Evolutionary conservation across 805 yeast species (phyloP).

Genomic region (Wickerhamiella brachini): DNA sequence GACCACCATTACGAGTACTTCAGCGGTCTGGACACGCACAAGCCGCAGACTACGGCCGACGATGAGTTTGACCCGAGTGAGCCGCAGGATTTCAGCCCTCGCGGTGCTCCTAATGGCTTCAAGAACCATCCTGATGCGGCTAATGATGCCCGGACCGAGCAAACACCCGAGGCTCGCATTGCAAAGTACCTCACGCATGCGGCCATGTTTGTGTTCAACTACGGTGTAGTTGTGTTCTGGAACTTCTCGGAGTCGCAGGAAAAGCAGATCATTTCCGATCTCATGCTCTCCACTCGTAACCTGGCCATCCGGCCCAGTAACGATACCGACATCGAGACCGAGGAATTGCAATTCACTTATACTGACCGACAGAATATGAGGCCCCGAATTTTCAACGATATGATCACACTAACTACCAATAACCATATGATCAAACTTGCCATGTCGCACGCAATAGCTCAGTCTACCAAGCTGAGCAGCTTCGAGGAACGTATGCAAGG

Average conservation of each 20-base stretch:
- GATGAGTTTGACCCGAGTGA: conserved; percentile 77
- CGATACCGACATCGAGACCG: conserved; percentile 87
- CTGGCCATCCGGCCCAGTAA: conserved; percentile 54
- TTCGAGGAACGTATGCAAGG: conserved; percentile 87
- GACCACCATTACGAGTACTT: conserved; percentile 89
- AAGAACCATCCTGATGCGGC: neutral
- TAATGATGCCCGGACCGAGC: neutral
- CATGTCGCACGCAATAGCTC: conserved; percentile 93
- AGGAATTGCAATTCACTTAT: conserved; percentile 68
- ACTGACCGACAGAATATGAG: conserved; percentile 27
- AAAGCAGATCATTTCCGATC: conserved; percentile 82
- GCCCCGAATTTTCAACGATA: conserved; percentile 63
- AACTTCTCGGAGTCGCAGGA: conserved; percentile 87
- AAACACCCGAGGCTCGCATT: conserved; percentile 5
- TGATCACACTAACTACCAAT: conserved; percentile 79
- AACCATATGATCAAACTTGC: conserved; percentile 88
- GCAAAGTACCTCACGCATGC: conserved; percentile 40
- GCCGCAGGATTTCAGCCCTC: conserved; percentile 69
- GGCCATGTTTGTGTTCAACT: conserved; percentile 76
- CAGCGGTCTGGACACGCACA: conserved; percentile 48
- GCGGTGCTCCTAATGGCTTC: neutral
- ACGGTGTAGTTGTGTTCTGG: conserved; percentile 98
- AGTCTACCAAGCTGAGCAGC: conserved; percentile 78
- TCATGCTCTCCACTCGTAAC: conserved; percentile 47
- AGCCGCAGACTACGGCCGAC: conserved; percentile 33